Percentiles rank a stretch among this genome's conserved stretches.
phyloP scores from a whole-genome alignment of 192 early-diverging fungal genomes.

The Spinellus fusiger region DNA sequence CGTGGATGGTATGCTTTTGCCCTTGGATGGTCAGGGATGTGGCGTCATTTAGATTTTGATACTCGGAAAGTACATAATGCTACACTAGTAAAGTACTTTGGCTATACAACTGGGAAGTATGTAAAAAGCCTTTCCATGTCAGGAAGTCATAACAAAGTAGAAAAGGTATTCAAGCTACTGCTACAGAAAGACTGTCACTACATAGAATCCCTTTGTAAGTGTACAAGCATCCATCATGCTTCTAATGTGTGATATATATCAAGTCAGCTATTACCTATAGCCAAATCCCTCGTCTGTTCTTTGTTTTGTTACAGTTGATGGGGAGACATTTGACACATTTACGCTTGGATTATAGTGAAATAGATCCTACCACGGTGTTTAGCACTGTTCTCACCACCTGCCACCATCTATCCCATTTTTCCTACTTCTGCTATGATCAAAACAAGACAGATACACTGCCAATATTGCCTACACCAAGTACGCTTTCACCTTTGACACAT shows the following conservation, averaged over 20 bases:
- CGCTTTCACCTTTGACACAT: neutral
- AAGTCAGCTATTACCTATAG: neutral
- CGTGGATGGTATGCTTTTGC: conserved; percentile 1
- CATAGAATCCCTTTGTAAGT: conserved; percentile 2
- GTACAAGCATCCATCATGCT: neutral
- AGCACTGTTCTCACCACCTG: neutral
- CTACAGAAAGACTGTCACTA: conserved; percentile 2
- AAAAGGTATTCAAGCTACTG: neutral
- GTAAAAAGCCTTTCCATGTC: neutral
- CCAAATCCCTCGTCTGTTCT: neutral
- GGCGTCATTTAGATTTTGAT: conserved; percentile 11
- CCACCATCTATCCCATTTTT: neutral
- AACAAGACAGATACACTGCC: neutral
- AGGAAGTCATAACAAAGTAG: neutral
- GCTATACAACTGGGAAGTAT: neutral
- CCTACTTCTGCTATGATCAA: neutral
- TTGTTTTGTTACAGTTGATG: neutral
- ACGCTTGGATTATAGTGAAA: neutral
- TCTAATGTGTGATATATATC: neutral
- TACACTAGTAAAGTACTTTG: neutral
- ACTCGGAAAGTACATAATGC: neutral
- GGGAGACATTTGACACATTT: conserved; percentile 4
- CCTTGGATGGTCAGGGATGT: conserved; percentile 8
- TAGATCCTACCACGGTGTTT: neutral
- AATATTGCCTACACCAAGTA: neutral